Percentiles rank a stretch among this genome's conserved stretches.
These are phyloP conservation scores for Ceratobasidium sp. DNA, from an alignment of 1,284 basidiomycete genomes.

Conservation along the genomic window DNA sequence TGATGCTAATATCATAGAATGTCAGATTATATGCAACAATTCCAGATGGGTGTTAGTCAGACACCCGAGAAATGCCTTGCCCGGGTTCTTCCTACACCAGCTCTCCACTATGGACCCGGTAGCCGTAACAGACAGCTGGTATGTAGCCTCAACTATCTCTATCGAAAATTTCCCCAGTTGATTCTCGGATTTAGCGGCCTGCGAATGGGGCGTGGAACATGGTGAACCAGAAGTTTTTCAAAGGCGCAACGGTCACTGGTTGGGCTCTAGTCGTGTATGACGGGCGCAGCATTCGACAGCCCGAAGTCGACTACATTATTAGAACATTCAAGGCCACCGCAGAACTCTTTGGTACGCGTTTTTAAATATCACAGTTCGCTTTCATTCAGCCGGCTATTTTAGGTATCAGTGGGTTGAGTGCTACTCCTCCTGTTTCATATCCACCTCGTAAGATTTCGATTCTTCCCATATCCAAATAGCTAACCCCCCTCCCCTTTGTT, in stretches of 20 bases:
- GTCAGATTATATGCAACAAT: slow-evolving; percentile 39
- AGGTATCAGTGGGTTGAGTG: slow-evolving; percentile 8
- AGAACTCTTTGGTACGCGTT: slow-evolving; percentile 5
- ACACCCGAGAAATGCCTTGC: slow-evolving; percentile 12
- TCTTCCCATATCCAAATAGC: neutral
- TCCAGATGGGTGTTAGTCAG: slow-evolving; percentile 39
- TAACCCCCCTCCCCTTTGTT: neutral
- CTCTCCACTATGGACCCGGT: slow-evolving; percentile 35
- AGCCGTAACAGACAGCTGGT: slow-evolving; percentile 27
- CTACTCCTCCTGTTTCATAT: slow-evolving; percentile 1
- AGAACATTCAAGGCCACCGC: neutral
- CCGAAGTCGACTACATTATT: slow-evolving; percentile 8
- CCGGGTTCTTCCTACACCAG: slow-evolving; percentile 41
- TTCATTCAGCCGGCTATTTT: no score
- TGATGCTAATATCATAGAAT: no score
- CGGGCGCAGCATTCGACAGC: neutral
- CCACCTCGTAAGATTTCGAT: slow-evolving; percentile 9
- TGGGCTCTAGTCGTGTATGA: slow-evolving; percentile 31
- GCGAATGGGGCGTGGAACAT: slow-evolving; percentile 22
- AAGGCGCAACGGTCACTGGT: neutral
- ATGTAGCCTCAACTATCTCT: neutral
- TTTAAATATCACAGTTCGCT: no score
- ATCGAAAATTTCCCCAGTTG: neutral
- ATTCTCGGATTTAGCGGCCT: neutral
- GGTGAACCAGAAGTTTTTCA: slow-evolving; percentile 17